A percentile compares a stretch with the other conserved stretches of the same genome.
Conservation (phyloP, 2,329 filamentous ascomycete genomes). For the Colletotrichum sp. region DNA sequence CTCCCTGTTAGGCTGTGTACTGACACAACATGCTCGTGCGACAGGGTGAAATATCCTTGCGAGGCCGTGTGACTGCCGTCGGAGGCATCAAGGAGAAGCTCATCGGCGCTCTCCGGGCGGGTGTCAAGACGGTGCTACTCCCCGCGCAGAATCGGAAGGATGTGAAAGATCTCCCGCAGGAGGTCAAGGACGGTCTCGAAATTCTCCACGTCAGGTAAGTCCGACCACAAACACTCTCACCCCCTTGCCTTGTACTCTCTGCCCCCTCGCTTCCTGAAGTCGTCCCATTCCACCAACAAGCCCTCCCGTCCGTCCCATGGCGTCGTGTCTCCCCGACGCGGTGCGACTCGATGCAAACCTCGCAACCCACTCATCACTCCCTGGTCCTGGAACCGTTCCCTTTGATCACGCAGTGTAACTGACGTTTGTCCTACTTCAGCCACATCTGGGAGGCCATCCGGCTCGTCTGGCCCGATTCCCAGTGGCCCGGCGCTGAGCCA, state of each 20-base stretch:
- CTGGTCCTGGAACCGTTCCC: constrained; percentile 8
- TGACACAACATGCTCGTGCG: constrained; percentile 17
- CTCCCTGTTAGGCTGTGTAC: background rate
- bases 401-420: constrained; percentile 21
- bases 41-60: constrained; percentile 75
- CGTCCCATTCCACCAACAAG: constrained; percentile 8
- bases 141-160: constrained; percentile 92
- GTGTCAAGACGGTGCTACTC: constrained; percentile 91
- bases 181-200: constrained; percentile 85
- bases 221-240: constrained; percentile 22
- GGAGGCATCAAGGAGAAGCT: constrained; percentile 99
- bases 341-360: constrained; percentile 22
- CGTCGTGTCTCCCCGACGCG: constrained; percentile 19
- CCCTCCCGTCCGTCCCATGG: constrained; percentile 13
- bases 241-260: constrained; percentile 46
- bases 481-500: constrained; percentile 78
- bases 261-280: constrained; percentile 18
- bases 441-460: constrained; percentile 95
- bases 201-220: constrained; percentile 88
- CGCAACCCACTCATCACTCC: background rate
- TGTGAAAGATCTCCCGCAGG: constrained; percentile 85
- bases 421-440: constrained; percentile 44
- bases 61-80: constrained; percentile 90
- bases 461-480: constrained; percentile 87
- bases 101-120: constrained; percentile 90